Evolutionary conservation across 2,329 filamentous ascomycete genomes (phyloP).

Genomic region (Phyllosticta capitalensis): DNA sequence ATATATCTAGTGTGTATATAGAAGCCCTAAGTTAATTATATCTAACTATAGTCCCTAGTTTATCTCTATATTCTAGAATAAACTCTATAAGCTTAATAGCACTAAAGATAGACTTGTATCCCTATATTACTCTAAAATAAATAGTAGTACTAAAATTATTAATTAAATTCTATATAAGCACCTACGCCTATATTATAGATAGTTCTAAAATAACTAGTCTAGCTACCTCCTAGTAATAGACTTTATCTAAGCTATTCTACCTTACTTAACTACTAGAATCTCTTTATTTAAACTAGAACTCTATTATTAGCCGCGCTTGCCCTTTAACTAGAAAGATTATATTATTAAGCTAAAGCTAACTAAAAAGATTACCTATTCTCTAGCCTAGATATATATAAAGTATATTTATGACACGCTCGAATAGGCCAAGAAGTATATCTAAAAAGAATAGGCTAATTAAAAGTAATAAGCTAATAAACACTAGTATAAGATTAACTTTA

Average conservation of each 20-base stretch:
- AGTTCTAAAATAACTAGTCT: neutral
- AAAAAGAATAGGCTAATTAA: neutral
- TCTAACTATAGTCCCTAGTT: neutral
- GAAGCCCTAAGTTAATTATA: neutral
- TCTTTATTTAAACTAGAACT: neutral
- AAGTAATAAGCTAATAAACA: neutral
- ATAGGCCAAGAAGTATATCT: too few relatives aligned
- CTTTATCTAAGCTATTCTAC: neutral
- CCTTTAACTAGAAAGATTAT: neutral
- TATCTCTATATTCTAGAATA: neutral
- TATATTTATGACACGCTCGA: too few relatives aligned
- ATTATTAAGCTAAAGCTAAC: neutral
- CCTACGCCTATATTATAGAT: neutral
- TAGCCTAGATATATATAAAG: neutral
- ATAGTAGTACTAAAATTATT: neutral
- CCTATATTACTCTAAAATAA: neutral
- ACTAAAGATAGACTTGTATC: too few relatives aligned
- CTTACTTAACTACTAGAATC: neutral
- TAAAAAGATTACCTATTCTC: neutral
- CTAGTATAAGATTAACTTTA: neutral
- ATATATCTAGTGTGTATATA: neutral
- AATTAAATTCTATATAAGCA: neutral
- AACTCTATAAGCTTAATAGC: too few relatives aligned
- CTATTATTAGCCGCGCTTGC: neutral
- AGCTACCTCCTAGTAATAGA: neutral